Conservation (phyloP, 1,284 basidiomycete species). For the Apiotrichum akiyoshidainum region DNA sequence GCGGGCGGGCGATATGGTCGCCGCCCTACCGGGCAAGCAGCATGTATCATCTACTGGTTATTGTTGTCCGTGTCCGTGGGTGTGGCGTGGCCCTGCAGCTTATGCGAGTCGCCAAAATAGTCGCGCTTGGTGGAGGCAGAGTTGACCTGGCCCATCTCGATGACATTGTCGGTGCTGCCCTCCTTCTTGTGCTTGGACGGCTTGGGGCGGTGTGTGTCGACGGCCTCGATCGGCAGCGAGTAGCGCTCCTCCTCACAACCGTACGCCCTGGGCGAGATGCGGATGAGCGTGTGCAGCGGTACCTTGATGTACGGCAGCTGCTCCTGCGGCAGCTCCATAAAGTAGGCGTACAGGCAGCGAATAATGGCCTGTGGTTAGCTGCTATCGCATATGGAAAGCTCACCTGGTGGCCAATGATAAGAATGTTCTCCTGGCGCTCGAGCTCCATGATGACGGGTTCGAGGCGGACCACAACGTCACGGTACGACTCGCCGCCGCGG, state of each 20-base stretch:
- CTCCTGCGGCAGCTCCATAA: slow-evolving; percentile 85
- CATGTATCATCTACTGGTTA: too few species aligned
- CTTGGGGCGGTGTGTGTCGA: slow-evolving; percentile 91
- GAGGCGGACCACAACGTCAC: slow-evolving; percentile 90
- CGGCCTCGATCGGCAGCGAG: slow-evolving; percentile 79
- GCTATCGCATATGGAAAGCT: slow-evolving; percentile 22
- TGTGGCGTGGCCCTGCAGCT: too few species aligned
- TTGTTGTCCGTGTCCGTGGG: too few species aligned
- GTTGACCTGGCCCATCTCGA: not conserved
- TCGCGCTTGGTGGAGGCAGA: slow-evolving; percentile 17
- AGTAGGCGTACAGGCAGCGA: slow-evolving; percentile 92
- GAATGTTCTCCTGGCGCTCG: slow-evolving; percentile 93
- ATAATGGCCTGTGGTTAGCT: slow-evolving; percentile 66
- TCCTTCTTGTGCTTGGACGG: slow-evolving; percentile 51
- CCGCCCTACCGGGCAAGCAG: too few species aligned
- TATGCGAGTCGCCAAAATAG: slow-evolving; percentile 10
- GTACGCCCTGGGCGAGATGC: slow-evolving; percentile 95
- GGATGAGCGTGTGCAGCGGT: slow-evolving; percentile 94
- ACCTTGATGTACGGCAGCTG: slow-evolving; percentile 98
- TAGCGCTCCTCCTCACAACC: slow-evolving; percentile 96
- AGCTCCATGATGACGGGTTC: slow-evolving; percentile 99
- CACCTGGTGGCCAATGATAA: slow-evolving; percentile 94
- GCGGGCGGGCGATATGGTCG: too few species aligned
- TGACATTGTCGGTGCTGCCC: not conserved
- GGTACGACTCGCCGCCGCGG: slow-evolving; percentile 88